Evolutionary conservation across 257 asterid species (phyloP).

Genomic region (Solanum clarkiae): DNA sequence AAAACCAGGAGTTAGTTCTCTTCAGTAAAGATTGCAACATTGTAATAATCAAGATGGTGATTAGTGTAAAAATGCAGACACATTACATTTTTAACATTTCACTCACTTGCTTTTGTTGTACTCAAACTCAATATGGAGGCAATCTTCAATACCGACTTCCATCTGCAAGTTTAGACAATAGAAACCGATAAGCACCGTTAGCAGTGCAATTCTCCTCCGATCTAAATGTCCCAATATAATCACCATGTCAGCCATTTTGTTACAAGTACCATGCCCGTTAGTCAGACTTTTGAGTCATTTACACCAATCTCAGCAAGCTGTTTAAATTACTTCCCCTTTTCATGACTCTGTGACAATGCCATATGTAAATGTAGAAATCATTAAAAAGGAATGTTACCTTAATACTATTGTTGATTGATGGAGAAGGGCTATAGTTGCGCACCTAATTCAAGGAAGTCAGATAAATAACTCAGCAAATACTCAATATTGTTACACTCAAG

Average conservation of each 20-base stretch:
- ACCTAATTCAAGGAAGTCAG: constrained; percentile 43
- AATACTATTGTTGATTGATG: constrained; percentile 85
- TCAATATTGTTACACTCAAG: not conserved
- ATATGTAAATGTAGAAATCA: not conserved
- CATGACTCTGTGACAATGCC: not conserved
- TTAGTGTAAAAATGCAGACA: not conserved
- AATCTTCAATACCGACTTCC: constrained; percentile 99
- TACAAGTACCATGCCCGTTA: not conserved
- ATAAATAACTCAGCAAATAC: constrained; percentile 3
- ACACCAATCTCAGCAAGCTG: not conserved
- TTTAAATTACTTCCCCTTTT: not conserved
- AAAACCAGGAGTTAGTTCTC: not conserved
- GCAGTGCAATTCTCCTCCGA: not conserved
- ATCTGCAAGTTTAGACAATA: constrained; percentile 44
- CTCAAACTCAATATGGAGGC: constrained; percentile 98
- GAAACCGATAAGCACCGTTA: not conserved
- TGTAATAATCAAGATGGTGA: not conserved
- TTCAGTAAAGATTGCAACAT: not conserved
- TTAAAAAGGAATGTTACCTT: constrained; percentile 42
- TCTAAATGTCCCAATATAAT: not conserved
- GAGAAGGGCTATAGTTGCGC: constrained; percentile 60
- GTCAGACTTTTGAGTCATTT: not conserved
- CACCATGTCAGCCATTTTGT: not conserved
- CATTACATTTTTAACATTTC: not conserved
- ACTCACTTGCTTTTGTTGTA: constrained; percentile 97